These are phyloP conservation scores for Parmelia sp. DNA, from an alignment of 495 filamentous ascomycete species.

Conservation along the genomic window DNA sequence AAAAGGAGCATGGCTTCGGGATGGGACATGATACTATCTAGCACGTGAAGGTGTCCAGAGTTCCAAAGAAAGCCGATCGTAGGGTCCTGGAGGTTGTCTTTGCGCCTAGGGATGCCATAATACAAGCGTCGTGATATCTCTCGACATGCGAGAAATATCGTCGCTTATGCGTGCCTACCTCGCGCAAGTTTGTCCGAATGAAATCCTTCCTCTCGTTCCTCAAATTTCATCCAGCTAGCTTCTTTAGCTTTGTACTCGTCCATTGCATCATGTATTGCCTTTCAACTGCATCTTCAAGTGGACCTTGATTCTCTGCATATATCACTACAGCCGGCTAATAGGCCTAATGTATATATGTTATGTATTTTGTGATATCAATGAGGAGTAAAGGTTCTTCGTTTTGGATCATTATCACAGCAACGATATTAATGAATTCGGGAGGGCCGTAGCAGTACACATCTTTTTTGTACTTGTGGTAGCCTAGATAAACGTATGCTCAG, in stretches of 20 bases:
- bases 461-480: background rate
- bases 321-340: background rate
- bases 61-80: background rate
- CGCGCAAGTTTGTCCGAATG: no score
- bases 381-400: background rate
- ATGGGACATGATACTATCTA: background rate
- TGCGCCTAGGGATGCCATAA: background rate
- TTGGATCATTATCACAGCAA: background rate
- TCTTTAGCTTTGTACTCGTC: no score
- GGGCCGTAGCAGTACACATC: background rate
- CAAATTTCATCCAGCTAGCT: background rate
- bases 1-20: background rate
- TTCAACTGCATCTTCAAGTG: background rate
- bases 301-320: background rate
- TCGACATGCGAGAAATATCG: background rate
- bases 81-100: background rate
- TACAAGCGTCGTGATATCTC: background rate
- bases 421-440: background rate
- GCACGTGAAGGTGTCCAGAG: background rate
- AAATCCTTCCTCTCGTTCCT: background rate
- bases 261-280: no score
- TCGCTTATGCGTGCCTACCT: conserved; percentile 2
- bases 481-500: background rate
- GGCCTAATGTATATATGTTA: background rate
- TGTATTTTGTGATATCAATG: background rate